phyloP scores from a whole-genome alignment of 2,329 filamentous ascomycete genomes.

The Allantophomopsis lycopodina region DNA sequence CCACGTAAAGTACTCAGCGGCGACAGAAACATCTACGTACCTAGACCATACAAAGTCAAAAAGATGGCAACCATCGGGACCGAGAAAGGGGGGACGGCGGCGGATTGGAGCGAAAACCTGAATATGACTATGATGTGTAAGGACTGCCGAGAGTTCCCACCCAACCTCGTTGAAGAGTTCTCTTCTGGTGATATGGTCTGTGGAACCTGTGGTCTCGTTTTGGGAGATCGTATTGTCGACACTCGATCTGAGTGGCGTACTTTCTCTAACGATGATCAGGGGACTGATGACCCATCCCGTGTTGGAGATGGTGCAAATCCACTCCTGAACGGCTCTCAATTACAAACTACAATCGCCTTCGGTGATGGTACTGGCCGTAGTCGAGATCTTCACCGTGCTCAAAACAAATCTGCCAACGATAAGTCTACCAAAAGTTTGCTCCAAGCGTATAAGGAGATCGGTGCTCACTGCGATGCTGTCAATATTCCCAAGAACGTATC shows the following conservation, averaged over 20 bases:
- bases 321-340: constrained; percentile 78
- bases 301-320: constrained; percentile 89
- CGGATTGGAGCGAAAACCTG: constrained; percentile 50
- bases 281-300: constrained; percentile 93
- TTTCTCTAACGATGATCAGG: constrained; percentile 95
- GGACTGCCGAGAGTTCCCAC: constrained; percentile 86
- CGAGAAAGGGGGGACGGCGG: constrained; percentile 7
- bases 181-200: constrained; percentile 89
- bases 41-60: constrained; percentile 27
- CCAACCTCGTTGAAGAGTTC: constrained; percentile 86
- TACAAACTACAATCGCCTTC: constrained; percentile 79
- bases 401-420: constrained; percentile 69
- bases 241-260: constrained; percentile 97
- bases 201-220: constrained; percentile 77
- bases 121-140: constrained; percentile 76
- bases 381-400: constrained; percentile 67
- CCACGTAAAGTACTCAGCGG: constrained; percentile 18
- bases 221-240: constrained; percentile 85
- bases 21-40: constrained; percentile 27
- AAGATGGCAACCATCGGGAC: constrained; percentile 28
- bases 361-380: constrained; percentile 58
- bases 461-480: constrained; percentile 73
- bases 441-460: constrained; percentile 78
- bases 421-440: constrained; percentile 74
- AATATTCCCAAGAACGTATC: constrained; percentile 69